Evolutionary conservation across 139 green algal species (phyloP).

Genomic region (Tetraselmis chui): DNA sequence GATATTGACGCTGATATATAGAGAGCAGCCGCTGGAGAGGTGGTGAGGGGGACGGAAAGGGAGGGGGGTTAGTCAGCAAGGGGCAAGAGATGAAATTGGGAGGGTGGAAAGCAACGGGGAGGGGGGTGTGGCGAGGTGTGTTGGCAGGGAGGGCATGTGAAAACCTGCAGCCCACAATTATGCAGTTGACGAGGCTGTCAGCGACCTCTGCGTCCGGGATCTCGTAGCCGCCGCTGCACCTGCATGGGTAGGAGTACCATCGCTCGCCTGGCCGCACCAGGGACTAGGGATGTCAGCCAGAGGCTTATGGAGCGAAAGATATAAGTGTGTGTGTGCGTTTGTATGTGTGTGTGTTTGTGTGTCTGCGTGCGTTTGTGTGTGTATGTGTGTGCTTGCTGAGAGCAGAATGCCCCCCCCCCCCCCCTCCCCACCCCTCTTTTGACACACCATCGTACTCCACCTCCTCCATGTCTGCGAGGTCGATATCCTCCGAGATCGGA

Average conservation of each 20-base stretch:
- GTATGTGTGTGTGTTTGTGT: no score
- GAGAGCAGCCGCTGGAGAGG: background rate
- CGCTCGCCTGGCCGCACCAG: background rate
- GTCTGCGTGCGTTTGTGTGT: no score
- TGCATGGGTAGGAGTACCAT: slow-evolving; percentile 25
- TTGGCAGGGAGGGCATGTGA: no score
- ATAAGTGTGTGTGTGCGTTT: no score
- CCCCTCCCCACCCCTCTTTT: no score
- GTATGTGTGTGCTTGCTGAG: no score
- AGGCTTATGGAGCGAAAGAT: no score
- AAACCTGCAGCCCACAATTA: background rate
- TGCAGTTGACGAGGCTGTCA: background rate
- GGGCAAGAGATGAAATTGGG: no score
- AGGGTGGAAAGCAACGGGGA: background rate
- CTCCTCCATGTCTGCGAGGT: slow-evolving; percentile 3
- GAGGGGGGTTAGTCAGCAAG: no score
- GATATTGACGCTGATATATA: background rate
- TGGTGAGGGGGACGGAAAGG: background rate
- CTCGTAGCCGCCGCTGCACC: slow-evolving; percentile 23
- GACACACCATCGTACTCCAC: background rate
- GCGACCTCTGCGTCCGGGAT: background rate
- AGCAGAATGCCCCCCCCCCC: no score
- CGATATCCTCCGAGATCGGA: slow-evolving; percentile 12
- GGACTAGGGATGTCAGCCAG: no score
- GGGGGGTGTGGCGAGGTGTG: background rate